Percentiles rank a stretch among this genome's conserved stretches.
phyloP scores from a whole-genome alignment of 345 rosid genomes.

The Eucalyptus dawsonii region DNA sequence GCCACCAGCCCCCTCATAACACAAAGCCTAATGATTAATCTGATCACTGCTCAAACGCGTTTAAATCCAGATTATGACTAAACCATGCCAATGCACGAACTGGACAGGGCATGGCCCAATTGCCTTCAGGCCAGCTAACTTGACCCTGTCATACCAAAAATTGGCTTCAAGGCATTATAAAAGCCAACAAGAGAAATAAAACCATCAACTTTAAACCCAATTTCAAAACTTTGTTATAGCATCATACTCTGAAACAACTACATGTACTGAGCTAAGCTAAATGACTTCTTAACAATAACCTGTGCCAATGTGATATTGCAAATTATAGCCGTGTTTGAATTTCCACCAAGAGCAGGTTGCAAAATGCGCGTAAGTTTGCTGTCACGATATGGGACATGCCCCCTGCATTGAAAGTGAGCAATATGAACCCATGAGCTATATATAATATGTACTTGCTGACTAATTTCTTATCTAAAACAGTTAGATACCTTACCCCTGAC shows the following conservation, averaged over 20 bases:
- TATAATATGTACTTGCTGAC: neutral
- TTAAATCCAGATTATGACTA: neutral
- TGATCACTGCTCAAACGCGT: neutral
- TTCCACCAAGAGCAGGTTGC: constrained; percentile 97
- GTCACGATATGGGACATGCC: constrained; percentile 96
- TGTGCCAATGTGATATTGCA: constrained; percentile 96
- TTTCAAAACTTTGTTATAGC: neutral
- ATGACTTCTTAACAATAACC: constrained; percentile 24
- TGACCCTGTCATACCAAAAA: neutral
- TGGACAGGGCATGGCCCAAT: neutral
- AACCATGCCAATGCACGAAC: neutral
- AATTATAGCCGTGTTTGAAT: constrained; percentile 95
- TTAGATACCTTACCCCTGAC: constrained; percentile 54
- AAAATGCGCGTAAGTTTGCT: constrained; percentile 95
- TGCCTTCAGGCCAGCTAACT: neutral
- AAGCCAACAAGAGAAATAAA: neutral
- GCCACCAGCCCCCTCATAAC: neutral
- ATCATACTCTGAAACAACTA: neutral
- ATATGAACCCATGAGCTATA: neutral
- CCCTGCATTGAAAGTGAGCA: constrained; percentile 29
- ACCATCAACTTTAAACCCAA: neutral
- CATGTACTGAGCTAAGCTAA: neutral
- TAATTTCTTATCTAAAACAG: neutral
- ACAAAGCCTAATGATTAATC: neutral
- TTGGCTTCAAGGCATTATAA: neutral